Conservation (phyloP, 306 rosid genomes). For the Fagus crenata region DNA sequence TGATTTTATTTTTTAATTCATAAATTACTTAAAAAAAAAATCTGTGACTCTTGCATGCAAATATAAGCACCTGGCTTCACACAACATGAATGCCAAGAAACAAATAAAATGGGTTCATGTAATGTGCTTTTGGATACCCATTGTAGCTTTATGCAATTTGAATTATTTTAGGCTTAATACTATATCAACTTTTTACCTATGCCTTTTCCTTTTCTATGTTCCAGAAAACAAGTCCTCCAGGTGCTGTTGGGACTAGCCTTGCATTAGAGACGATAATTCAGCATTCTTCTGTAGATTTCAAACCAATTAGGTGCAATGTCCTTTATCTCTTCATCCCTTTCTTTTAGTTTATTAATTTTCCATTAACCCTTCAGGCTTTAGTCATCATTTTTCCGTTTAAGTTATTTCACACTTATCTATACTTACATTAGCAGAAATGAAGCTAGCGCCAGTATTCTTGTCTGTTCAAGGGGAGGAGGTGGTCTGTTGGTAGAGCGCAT, state of each 20-base stretch:
- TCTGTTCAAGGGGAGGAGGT: conserved; percentile 96
- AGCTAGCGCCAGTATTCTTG: conserved; percentile 61
- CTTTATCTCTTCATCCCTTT: conserved; percentile 18
- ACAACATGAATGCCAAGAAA: not conserved
- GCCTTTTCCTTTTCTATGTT: conserved; percentile 17
- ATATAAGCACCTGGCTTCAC: not conserved
- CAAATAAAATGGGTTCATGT: not conserved
- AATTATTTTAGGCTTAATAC: conserved; percentile 4
- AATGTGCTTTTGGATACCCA: not conserved
- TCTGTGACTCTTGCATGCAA: not conserved
- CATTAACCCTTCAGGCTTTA: conserved; percentile 6
- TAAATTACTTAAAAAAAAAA: too few species aligned
- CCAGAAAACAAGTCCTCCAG: conserved; percentile 80
- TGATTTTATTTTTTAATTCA: too few species aligned
- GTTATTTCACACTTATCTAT: conserved; percentile 12
- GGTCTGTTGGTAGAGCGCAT: conserved; percentile 83
- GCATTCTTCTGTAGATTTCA: conserved; percentile 59
- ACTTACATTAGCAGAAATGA: conserved; percentile 58
- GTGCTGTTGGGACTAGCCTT: conserved; percentile 89
- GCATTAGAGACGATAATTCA: conserved; percentile 92
- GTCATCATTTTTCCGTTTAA: conserved; percentile 15
- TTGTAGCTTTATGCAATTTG: not conserved
- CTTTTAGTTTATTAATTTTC: conserved; percentile 23
- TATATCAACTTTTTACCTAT: conserved; percentile 23
- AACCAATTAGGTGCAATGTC: conserved; percentile 61